Evolutionary conservation across 768 basidiomycete species (phyloP).

Genomic region (Austroboletus festivus): DNA sequence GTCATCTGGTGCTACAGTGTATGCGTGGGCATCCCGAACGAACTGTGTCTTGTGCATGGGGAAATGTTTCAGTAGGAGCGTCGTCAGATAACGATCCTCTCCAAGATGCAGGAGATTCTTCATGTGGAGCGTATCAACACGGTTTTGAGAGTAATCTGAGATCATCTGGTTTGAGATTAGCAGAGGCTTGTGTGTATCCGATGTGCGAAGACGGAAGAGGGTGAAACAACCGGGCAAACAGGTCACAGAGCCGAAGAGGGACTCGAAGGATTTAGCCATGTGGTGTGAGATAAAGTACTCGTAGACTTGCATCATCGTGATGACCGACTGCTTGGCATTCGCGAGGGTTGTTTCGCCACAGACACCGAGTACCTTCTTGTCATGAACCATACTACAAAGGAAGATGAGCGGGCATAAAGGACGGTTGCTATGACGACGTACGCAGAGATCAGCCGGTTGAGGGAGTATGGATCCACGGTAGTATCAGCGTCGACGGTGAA

Average conservation of each 20-base stretch:
- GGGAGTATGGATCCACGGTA: conserved; percentile 79
- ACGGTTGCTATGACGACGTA: conserved; percentile 41
- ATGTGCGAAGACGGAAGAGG: conserved; percentile 89
- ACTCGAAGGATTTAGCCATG: conserved; percentile 97
- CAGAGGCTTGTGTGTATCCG: conserved; percentile 93
- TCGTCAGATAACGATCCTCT: conserved; percentile 98
- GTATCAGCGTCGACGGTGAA: conserved; percentile 96
- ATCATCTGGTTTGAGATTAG: conserved; percentile 90
- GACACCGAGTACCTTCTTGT: conserved; percentile 89
- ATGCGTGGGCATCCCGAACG: conserved; percentile 89
- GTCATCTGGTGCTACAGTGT: conserved; percentile 92
- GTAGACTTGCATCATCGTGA: conserved; percentile 99
- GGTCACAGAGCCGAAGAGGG: conserved; percentile 94
- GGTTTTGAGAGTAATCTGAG: conserved; percentile 91
- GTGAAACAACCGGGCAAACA: conserved; percentile 99
- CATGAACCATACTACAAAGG: conserved; percentile 85
- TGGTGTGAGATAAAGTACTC: conserved; percentile 99
- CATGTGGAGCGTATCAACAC: conserved; percentile 96
- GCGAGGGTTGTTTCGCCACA: conserved; percentile 94
- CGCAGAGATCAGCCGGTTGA: conserved; percentile 92
- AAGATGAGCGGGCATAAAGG: not conserved
- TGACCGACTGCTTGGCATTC: conserved; percentile 91
- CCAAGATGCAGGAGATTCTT: conserved; percentile 97
- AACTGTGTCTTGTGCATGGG: conserved; percentile 93
- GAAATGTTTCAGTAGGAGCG: conserved; percentile 94